phyloP scores from a whole-genome alignment of 495 filamentous ascomycete genomes.

The Parmelia sp. region DNA sequence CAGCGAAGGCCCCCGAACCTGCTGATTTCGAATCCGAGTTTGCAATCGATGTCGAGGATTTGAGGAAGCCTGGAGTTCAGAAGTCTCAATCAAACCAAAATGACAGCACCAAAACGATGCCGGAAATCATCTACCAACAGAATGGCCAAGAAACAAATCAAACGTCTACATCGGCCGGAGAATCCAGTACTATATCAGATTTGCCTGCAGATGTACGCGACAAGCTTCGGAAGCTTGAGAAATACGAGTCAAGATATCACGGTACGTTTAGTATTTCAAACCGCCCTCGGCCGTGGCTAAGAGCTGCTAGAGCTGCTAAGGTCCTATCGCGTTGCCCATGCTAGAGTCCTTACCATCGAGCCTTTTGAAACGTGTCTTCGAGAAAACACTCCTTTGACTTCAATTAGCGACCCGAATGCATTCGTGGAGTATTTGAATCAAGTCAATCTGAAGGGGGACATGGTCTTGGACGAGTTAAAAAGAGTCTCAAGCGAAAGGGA shows the following conservation, averaged over 20 bases:
- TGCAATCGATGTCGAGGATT: conserved; percentile 63
- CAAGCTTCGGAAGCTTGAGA: conserved; percentile 64
- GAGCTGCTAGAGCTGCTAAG: conserved; percentile 66
- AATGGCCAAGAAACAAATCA: conserved; percentile 17
- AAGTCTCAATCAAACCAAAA: conserved; percentile 34
- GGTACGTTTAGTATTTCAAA: conserved; percentile 45
- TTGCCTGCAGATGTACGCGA: conserved; percentile 66
- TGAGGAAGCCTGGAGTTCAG: conserved; percentile 51
- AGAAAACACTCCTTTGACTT: conserved; percentile 85
- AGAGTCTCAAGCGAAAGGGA: conserved; percentile 77
- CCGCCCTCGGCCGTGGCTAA: conserved; percentile 17
- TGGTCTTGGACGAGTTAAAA: conserved; percentile 91
- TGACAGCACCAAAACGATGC: conserved; percentile 18
- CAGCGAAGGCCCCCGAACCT: conserved; percentile 62
- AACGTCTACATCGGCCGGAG: conserved; percentile 8
- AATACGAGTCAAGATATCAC: conserved; percentile 77
- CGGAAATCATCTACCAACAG: conserved; percentile 3
- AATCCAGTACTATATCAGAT: conserved; percentile 41
- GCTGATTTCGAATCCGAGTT: conserved; percentile 79
- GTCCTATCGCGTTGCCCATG: conserved; percentile 85
- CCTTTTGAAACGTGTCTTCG: conserved; percentile 84
- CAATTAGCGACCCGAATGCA: conserved; percentile 76
- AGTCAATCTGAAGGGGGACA: conserved; percentile 74
- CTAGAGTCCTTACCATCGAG: conserved; percentile 76
- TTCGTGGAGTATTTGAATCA: conserved; percentile 93